phyloP scores from a whole-genome alignment of 345 rosid species.

The Lenwebbia sp. region DNA sequence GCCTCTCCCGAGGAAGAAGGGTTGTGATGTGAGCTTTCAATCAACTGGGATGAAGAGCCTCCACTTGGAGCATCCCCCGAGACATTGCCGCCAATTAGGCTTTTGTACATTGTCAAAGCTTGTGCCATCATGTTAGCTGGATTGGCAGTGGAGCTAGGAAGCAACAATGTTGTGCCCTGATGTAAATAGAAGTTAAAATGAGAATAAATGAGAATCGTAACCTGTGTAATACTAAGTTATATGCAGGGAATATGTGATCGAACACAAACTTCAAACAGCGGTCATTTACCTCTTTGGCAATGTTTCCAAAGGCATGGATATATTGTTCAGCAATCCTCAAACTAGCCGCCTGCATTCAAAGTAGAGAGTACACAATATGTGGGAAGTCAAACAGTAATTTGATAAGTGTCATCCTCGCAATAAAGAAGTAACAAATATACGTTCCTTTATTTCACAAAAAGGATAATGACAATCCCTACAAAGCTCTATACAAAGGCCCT shows the following conservation, averaged over 20 bases:
- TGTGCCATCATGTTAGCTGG: conserved; percentile 73
- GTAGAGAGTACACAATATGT: neutral
- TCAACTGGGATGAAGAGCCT: conserved; percentile 4
- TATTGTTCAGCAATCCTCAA: conserved; percentile 82
- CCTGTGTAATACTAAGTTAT: neutral
- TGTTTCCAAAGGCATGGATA: conserved; percentile 67
- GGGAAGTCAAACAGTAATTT: neutral
- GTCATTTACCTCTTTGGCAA: conserved; percentile 72
- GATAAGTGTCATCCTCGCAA: neutral
- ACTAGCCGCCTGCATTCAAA: conserved; percentile 69
- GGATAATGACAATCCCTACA: neutral
- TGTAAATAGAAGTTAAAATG: neutral
- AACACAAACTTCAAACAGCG: neutral
- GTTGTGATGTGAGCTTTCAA: conserved; percentile 9
- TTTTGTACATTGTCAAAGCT: conserved; percentile 70
- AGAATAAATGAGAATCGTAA: neutral
- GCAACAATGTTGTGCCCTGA: conserved; percentile 86
- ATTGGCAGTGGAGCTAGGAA: conserved; percentile 58
- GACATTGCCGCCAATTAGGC: conserved; percentile 29
- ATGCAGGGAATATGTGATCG: neutral
- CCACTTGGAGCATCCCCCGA: conserved; percentile 14
- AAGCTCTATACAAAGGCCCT: neutral
- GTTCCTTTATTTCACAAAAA: neutral
- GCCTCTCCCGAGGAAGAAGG: conserved; percentile 10
- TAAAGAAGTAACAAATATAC: neutral